These are phyloP conservation scores for Nitzschia sp. DNA, from an alignment of 108 stramenopile genomes.

Conservation along the genomic window DNA sequence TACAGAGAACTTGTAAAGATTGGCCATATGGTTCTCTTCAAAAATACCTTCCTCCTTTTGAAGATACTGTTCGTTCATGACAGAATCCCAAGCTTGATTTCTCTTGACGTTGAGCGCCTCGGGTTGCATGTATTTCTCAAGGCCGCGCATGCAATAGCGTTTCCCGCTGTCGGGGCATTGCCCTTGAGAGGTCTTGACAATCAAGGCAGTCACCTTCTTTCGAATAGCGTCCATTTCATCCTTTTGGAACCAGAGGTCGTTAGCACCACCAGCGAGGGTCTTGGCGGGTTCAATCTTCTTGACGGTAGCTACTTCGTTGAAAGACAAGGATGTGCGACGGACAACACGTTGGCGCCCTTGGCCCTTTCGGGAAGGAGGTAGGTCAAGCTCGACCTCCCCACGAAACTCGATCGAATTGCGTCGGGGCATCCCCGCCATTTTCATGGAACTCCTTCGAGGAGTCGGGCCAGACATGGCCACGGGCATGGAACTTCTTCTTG, in stretches of 20 bases:
- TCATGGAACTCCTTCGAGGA: neutral
- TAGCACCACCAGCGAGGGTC: neutral
- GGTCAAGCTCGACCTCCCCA: neutral
- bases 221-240: constrained; percentile 9
- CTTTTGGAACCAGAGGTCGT: constrained; percentile 19
- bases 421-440: neutral
- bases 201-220: constrained; percentile 5
- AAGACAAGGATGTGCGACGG: constrained; percentile 12
- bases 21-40: neutral
- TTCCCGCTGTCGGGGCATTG: neutral
- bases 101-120: constrained; percentile 3
- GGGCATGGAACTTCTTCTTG: constrained; percentile 17
- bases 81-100: constrained; percentile 23
- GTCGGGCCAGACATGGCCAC: neutral
- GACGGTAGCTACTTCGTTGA: constrained; percentile 3
- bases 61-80: constrained; percentile 18
- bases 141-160: constrained; percentile 7
- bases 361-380: constrained; percentile 2
- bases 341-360: neutral
- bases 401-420: neutral
- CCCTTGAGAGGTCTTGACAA: neutral
- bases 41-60: constrained; percentile 1
- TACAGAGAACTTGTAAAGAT: constrained; percentile 1
- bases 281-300: constrained; percentile 11
- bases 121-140: constrained; percentile 6